Evolutionary conservation across 192 early-diverging fungal species (phyloP).

Genomic region (Coemansia sp.): DNA sequence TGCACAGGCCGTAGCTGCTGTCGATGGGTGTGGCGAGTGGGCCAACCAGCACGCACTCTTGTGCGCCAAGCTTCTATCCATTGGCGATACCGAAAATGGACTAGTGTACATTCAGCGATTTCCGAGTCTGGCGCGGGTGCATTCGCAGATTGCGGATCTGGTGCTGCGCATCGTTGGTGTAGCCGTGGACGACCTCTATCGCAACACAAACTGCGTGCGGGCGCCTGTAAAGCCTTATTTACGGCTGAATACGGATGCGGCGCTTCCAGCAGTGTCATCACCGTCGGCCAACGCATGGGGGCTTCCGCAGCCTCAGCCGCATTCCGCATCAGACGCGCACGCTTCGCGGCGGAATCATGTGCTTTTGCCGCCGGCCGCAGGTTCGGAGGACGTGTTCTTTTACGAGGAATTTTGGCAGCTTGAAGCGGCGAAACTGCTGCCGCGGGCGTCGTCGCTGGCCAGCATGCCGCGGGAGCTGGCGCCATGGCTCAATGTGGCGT

Average conservation of each 20-base stretch:
- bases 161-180: conserved; percentile 28
- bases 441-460: conserved; percentile 5
- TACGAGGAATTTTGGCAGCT: conserved; percentile 48
- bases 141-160: conserved; percentile 31
- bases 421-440: conserved; percentile 18
- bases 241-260: not conserved
- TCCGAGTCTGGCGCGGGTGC: conserved; percentile 30
- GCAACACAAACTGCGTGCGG: conserved; percentile 28
- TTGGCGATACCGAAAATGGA: conserved; percentile 30
- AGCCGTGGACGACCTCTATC: conserved; percentile 21
- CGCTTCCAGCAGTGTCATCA: not conserved
- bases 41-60: conserved; percentile 41
- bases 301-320: not conserved
- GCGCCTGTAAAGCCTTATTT: conserved; percentile 18
- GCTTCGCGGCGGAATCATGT: conserved; percentile 4
- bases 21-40: conserved; percentile 5
- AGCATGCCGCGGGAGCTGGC: conserved; percentile 32
- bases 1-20: not conserved
- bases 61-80: conserved; percentile 36
- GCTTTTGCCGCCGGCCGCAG: conserved; percentile 20
- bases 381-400: conserved; percentile 39
- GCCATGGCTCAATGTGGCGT: conserved; percentile 41
- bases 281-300: conserved; percentile 5
- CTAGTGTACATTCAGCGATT: conserved; percentile 33
- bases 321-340: not conserved